Base-by-base conservation (phyloP, 2,329 filamentous ascomycete genomes). In the Talaromyces sp. region DNA sequence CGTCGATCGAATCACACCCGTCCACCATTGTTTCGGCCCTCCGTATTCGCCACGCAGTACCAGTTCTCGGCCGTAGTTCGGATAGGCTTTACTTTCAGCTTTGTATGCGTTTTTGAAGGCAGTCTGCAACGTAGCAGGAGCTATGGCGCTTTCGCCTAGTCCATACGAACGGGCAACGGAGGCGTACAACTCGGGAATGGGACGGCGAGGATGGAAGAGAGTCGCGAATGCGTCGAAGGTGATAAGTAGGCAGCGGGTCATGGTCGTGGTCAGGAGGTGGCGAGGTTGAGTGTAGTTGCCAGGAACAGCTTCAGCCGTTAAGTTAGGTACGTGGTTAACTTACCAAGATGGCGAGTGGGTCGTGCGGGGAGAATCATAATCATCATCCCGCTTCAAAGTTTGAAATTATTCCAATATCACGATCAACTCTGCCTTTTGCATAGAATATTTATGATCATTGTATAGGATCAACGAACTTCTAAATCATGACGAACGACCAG, bases 151-250 rank as follows among this genome's bases (percentile, higher is more conserved):
- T n/a, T 55, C 65, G 45, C 66, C 64, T 22, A 77, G 61, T 17
- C 73, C 69, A 62, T 70, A 74, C 56, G 67, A 56, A 58, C 70
- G 66, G 13, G 75, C 76, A 50, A 70, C 65, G 10, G 70, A 62
- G 25, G 72, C 66, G 65, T 79, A 79, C 62, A 77, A 73, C 7
- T 68, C 64, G 6, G 71, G 65, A 33, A 78, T 64, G 1, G 76
- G 70, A 3, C 64, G 62, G 57, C 71, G 70, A 0, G 77, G 76
- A 53, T 73, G 63, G 63, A 78, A 78, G 50, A 79, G 61, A 2
- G 77, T 79, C 21, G 70, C 72, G 58, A 78, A 76, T 35, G 76
- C 76, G 64, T 79, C 77, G 40, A 78, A 64, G 35, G 76, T 78
- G 19, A 78, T 66, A 35, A 78, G 70, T 25, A 78, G 71, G 10